Evolutionary conservation across 495 filamentous ascomycete genomes (phyloP), one percentile per base, ranked within the genome.

Genomic region (Tuber melanosporum): DNA sequence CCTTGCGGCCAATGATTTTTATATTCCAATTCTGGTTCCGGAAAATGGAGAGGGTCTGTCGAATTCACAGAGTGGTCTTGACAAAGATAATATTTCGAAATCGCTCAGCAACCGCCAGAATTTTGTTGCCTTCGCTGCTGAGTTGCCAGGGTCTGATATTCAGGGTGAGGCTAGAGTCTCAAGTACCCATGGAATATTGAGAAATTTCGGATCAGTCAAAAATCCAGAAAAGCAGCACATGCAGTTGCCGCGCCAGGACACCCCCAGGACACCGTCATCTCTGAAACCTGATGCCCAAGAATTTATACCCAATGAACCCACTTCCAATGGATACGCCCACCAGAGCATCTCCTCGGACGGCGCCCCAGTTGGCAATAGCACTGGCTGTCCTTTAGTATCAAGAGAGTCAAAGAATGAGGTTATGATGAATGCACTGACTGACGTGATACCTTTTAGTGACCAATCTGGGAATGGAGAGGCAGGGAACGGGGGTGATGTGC

Each of bases 221-320:
- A 71, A 80, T 46, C 42, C 66, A 43, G 78, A 80, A 45, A 76
- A 71, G 47, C 73, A 71, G 39, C 49, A 45, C 19, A 47, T 72
- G 41, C 47, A 44, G 36, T 71, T 74, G 41, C 69, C 71, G 42
- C 77, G 62, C 36, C 71, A 77, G 15, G 77, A 73, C 71, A 75
- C 74, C 15, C 77, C 71, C 39, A 80, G 73, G 42, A 47, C 76
- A 43, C 75, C 78, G 22, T 80, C 78, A 44, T 80, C 78, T 2
- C 73, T 80, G 9, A 80, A 80, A 52, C 78, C 78, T 45, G 77
- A 80, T 44, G 78, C 78, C n/a, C 79, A 74, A 49, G 78, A 80
- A 76, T 80, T 80, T 44, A 32, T 80, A 41, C 78, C 78, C 17
- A 80, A 75, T 32, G 78, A 80, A 26, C 39, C 39, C 36, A 45